These are phyloP conservation scores for Aegilops tauschii DNA, from an alignment of 176 grass and related monocot species.

Conservation along the genomic window DNA sequence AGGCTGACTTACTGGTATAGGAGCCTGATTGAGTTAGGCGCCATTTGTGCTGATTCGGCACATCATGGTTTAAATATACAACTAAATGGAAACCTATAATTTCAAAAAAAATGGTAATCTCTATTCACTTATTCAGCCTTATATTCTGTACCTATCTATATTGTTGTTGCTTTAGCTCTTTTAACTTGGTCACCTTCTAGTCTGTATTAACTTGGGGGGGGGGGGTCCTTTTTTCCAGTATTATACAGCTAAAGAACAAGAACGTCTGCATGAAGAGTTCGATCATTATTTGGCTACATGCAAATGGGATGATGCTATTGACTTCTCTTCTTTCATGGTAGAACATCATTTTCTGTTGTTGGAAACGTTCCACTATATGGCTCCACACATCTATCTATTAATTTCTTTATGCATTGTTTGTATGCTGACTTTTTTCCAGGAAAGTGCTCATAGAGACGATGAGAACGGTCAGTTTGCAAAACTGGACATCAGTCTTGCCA, in stretches of 20 bases:
- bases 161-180: background rate
- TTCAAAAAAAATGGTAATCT: background rate
- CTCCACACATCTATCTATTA: background rate
- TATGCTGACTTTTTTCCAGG: background rate
- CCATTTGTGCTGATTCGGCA: background rate
- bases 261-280: background rate
- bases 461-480: background rate
- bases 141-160: background rate
- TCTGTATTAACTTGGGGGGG: background rate
- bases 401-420: background rate
- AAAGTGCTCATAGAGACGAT: background rate
- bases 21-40: background rate
- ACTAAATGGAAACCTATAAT: background rate
- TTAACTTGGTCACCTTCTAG: background rate
- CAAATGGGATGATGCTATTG: background rate
- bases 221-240: background rate
- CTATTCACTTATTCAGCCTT: background rate
- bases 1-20: background rate
- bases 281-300: background rate
- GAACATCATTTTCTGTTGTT: background rate
- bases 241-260: background rate
- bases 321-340: background rate
- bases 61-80: too few species aligned
- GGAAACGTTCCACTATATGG: background rate
- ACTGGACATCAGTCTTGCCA: background rate